Base-by-base conservation (phyloP, 2,329 filamentous ascomycete species). In the Emmonsiellopsis sp. region DNA sequence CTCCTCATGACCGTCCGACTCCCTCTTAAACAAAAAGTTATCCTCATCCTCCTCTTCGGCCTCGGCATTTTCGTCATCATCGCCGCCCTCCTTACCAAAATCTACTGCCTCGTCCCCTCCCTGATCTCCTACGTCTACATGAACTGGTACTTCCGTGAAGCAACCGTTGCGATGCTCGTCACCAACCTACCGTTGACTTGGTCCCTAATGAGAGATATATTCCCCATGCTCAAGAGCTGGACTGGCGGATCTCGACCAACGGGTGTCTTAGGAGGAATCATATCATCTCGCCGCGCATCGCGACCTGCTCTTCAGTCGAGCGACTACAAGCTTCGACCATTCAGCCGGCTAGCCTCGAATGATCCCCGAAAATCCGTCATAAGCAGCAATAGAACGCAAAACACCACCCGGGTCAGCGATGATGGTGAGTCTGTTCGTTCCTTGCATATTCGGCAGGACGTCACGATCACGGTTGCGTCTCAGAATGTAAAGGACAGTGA, bases 181-280 rank as follows among this genome's bases (percentile, higher is more conserved):
- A 77, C 76, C 55, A 79, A 78, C 54, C 62, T 79, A 1, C 76
- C 76, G 0, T 73, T 75, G 42, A 71, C 76, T 10, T 79, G 76
- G 76, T 76, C 75, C 1, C 68, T 79, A 2, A 61, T 79, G 6
- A 68, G 75, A 13, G 73, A 77, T 50, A 59, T 77, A 17, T 79
- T 79, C 65, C 70, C 69, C 2, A 61, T 61, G 1, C 62, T 71
- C 56, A 68, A 67, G 57, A 70, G 67, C 55, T 71, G 69, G 69
- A 69, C 67, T 9, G 68, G 68, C 2, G 68, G 67, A 32, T 71
- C 68, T 60, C 54, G 14, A 65, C 67, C 8, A 65, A 69, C 21
- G 62, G 64, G 43, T 69, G 70, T 58, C 61, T 50, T 45, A 27
- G 48, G n/a, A 52, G 31, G 33, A 9, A 21, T 36, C 2, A n/a